A percentile compares a stretch with the other conserved stretches of the same genome.
Evolutionary conservation across 768 basidiomycete species (phyloP).

Genomic region (Wakefieldia striispora): DNA sequence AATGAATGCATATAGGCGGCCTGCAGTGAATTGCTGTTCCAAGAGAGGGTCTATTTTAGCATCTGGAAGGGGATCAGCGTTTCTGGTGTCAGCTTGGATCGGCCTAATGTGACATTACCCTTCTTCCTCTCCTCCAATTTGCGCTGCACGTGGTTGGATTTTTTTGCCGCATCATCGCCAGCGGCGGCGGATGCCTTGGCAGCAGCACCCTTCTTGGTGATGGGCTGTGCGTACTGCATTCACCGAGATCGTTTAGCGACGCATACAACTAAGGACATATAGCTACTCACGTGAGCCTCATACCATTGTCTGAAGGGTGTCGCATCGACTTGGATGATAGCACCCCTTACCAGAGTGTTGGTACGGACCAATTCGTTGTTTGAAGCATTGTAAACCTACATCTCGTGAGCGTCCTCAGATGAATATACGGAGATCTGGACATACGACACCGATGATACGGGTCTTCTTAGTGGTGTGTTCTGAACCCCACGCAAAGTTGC

Average conservation of each 20-base stretch:
- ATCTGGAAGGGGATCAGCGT: constrained; percentile 43
- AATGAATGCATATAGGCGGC: constrained; percentile 92
- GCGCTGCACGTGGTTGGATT: constrained; percentile 89
- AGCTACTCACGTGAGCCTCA: constrained; percentile 83
- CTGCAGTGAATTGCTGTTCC: constrained; percentile 87
- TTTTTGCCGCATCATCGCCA: constrained; percentile 63
- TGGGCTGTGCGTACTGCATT: constrained; percentile 86
- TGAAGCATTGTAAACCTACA: constrained; percentile 94
- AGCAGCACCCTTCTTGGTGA: constrained; percentile 75
- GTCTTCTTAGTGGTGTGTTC: constrained; percentile 95
- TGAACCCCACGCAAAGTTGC: constrained; percentile 99
- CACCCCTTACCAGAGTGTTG: constrained; percentile 97
- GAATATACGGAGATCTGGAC: constrained; percentile 32
- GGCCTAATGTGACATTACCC: constrained; percentile 44
- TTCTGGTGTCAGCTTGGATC: background rate
- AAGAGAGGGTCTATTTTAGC: constrained; percentile 90
- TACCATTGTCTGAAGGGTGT: constrained; percentile 99
- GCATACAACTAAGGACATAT: background rate
- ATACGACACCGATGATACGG: constrained; percentile 90
- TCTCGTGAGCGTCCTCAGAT: constrained; percentile 6
- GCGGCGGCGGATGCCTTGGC: constrained; percentile 53
- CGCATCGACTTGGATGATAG: constrained; percentile 97
- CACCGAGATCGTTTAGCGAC: constrained; percentile 1
- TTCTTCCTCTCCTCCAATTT: constrained; percentile 88
- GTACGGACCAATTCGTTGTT: constrained; percentile 99